Base-by-base conservation (phyloP, 2,329 filamentous ascomycete genomes). In the Pseudogymnoascus sp. region DNA sequence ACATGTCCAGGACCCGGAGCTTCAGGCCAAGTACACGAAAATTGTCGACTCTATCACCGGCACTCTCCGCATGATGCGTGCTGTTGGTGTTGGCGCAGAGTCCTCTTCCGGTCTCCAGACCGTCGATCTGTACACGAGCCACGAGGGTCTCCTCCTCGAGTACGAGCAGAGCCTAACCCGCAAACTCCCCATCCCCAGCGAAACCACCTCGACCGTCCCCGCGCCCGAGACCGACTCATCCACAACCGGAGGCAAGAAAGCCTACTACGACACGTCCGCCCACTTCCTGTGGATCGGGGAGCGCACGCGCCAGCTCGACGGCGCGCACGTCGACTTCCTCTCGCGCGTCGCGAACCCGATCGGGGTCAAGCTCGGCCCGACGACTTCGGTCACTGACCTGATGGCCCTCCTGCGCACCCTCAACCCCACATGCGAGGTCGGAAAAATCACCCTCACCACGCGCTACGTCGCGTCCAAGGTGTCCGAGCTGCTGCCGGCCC, bases 271-370 rank as follows among this genome's bases (percentile, higher is more conserved):
- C 76, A 97, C 93, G 0, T 96, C 91, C 4, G 91, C 91, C 0
- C 95, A 99, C 74, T 97, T 99, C 79, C 83, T 99, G 74, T 99
- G 95, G 95, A 96, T 99, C 70, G 95, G 95, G 62, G 95, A 99
- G 76, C 90, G 95, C 67, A 99, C 95, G 1, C 86, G 95, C 55
- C 93, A 97, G 76, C 85, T 97, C 52, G 89, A 95, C 72, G 91
- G 93, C 69, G 93, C 89, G 0, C 95, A 99, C 75, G 89, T 99
- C 65, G 95, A n/a, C n/a, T n/a, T n/a, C n/a, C n/a, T n/a, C n/a
- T n/a, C n/a, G n/a, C n/a, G n/a, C n/a, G n/a, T n/a, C n/a, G n/a
- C n/a, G n/a, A 99, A 99, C 78, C 95, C 95, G 0, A 91, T 99
- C 69, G 95, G 95, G 65, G 88, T 99, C 76, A 99, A 99, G 76